Evolutionary conservation across 2,329 filamentous ascomycete genomes (phyloP).

Genomic region (Epicoccum nigrum): DNA sequence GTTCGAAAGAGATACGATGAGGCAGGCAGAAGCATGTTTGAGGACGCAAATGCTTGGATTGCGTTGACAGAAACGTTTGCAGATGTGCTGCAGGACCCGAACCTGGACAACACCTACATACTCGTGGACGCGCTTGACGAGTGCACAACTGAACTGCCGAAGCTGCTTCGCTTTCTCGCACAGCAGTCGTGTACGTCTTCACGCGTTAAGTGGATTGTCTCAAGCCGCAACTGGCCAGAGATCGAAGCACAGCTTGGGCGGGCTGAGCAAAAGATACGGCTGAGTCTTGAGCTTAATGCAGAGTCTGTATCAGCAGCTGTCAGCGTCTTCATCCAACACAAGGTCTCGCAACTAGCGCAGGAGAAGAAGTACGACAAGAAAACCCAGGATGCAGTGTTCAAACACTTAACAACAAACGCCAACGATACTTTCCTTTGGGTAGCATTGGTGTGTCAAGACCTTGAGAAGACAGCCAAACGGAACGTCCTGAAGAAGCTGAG

Average conservation of each 20-base stretch:
- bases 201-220: conserved; percentile 16
- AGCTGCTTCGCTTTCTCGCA: conserved; percentile 10
- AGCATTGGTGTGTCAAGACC: conserved; percentile 24
- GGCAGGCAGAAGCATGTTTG: conserved; percentile 8
- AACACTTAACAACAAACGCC: no score
- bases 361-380: neutral
- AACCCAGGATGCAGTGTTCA: no score
- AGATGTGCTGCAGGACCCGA: conserved; percentile 49
- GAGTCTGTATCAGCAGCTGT: no score
- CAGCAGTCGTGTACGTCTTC: conserved; percentile 1
- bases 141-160: conserved; percentile 9
- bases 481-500: conserved; percentile 18
- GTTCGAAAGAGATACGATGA: conserved; percentile 13
- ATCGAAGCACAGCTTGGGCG: no score
- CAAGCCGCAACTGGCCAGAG: conserved; percentile 20
- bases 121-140: no score
- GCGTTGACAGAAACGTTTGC: conserved; percentile 43
- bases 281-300: no score
- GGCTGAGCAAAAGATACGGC: no score
- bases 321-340: no score
- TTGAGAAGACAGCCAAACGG: conserved; percentile 20
- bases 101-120: conserved; percentile 9
- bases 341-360: no score
- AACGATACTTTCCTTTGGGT: no score
- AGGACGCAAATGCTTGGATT: conserved; percentile 21